phyloP scores from a whole-genome alignment of 2,329 filamentous ascomycete species.

The Chrysosporium keratinophilum region DNA sequence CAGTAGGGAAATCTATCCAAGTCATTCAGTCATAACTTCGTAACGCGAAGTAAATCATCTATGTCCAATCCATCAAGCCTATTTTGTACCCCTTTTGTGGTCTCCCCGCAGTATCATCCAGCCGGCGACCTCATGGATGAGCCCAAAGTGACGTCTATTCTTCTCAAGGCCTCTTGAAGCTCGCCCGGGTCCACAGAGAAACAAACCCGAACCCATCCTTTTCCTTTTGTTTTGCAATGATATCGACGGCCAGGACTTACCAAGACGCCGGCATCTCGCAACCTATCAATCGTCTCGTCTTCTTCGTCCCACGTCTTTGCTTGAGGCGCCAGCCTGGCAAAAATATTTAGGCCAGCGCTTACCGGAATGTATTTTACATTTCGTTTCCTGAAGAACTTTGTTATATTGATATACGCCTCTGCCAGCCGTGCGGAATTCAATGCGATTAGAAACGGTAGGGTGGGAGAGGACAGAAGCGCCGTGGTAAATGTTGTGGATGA shows the following conservation, averaged over 20 bases:
- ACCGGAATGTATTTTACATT: conserved; percentile 21
- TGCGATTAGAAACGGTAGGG: conserved; percentile 18
- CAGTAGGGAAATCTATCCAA: neutral
- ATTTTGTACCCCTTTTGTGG: neutral
- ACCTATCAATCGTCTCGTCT: conserved; percentile 13
- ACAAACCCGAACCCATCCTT: conserved; percentile 22
- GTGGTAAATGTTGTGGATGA: conserved; percentile 19
- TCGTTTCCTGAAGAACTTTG: conserved; percentile 19
- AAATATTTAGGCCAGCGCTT: conserved; percentile 21
- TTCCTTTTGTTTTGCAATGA: conserved; percentile 18
- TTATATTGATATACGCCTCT: conserved; percentile 20
- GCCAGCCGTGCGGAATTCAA: conserved; percentile 21
- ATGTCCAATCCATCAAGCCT: neutral
- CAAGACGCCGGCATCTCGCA: conserved; percentile 19
- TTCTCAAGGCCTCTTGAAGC: conserved; percentile 17
- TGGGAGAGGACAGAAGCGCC: conserved; percentile 19
- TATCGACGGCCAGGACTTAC: conserved; percentile 19
- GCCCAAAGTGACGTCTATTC: conserved; percentile 15
- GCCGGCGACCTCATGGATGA: neutral
- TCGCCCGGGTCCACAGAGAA: conserved; percentile 19
- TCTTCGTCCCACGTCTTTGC: conserved; percentile 23
- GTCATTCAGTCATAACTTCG: neutral
- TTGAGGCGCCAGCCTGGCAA: conserved; percentile 17
- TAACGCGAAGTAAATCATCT: neutral
- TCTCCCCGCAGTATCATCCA: neutral